These are phyloP conservation scores for Erythrobasidium yunnanense DNA, from an alignment of 768 basidiomycete species.

Conservation along the genomic window DNA sequence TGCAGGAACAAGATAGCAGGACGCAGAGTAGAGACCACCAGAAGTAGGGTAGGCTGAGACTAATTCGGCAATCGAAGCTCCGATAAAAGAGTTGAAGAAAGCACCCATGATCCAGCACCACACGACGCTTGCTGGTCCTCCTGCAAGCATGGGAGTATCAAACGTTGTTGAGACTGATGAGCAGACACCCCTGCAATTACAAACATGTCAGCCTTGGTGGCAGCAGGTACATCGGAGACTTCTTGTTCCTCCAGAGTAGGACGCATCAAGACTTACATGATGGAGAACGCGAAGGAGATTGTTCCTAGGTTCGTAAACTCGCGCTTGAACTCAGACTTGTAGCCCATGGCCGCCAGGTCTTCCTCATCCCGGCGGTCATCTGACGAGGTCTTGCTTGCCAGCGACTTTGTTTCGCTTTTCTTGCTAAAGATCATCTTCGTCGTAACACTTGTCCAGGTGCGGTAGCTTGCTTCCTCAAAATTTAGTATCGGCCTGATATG, in stretches of 20 bases:
- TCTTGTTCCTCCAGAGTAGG: conserved; percentile 22
- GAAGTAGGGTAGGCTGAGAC: conserved; percentile 45
- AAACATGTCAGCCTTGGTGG: neutral
- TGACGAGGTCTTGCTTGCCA: neutral
- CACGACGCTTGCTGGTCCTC: conserved; percentile 44
- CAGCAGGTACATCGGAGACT: neutral
- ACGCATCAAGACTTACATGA: conserved; percentile 35
- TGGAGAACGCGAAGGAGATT: conserved; percentile 41
- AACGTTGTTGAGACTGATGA: conserved; percentile 44
- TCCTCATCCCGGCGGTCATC: conserved; percentile 11
- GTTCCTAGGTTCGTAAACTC: conserved; percentile 69
- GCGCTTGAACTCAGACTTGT: conserved; percentile 53
- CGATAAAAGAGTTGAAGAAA: conserved; percentile 33
- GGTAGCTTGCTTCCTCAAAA: neutral
- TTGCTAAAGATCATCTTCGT: conserved; percentile 4
- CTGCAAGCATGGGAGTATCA: conserved; percentile 43
- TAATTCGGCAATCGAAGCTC: conserved; percentile 36
- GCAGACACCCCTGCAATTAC: conserved; percentile 32
- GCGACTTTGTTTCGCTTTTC: neutral
- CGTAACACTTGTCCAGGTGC: neutral
- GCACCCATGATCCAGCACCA: conserved; percentile 40
- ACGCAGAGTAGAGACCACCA: conserved; percentile 45
- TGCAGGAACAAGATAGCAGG: conserved; percentile 43
- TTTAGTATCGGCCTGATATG: neutral
- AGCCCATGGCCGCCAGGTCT: conserved; percentile 27